Percentiles rank a stretch among this genome's conserved stretches.
These are phyloP conservation scores for Trichoderma gracile DNA, from an alignment of 2,329 filamentous ascomycete genomes.

Conservation along the genomic window DNA sequence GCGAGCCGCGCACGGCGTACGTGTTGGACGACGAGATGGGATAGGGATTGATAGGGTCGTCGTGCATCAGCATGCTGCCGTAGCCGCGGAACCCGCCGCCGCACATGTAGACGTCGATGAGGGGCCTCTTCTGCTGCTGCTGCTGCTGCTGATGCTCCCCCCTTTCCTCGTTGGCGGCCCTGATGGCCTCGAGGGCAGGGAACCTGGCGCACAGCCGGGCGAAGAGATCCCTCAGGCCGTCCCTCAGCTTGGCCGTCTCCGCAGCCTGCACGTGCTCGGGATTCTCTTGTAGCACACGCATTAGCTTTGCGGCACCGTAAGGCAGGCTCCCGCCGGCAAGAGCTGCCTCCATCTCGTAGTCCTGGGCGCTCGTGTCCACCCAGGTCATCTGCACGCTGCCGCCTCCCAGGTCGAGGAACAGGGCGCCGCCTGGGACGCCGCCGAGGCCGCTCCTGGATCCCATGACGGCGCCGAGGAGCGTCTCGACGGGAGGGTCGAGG, in stretches of 20 bases:
- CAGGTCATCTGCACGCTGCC: constrained; percentile 67
- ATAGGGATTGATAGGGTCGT: constrained; percentile 72
- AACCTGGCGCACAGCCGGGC: constrained; percentile 51
- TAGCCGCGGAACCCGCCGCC: constrained; percentile 90
- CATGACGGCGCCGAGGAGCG: constrained; percentile 72
- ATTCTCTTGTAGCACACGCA: constrained; percentile 48
- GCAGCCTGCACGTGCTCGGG: constrained; percentile 45
- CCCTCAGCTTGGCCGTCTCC: constrained; percentile 56
- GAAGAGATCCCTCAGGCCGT: constrained; percentile 62
- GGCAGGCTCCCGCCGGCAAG: constrained; percentile 58
- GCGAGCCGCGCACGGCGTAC: constrained; percentile 63
- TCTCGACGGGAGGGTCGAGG: constrained; percentile 78
- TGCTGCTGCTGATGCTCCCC: constrained; percentile 22
- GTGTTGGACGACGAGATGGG: constrained; percentile 81
- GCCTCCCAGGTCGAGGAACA: constrained; percentile 87
- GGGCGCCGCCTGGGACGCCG: constrained; percentile 60
- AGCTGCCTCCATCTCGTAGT: constrained; percentile 57
- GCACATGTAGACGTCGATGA: constrained; percentile 77
- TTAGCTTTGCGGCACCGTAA: constrained; percentile 61
- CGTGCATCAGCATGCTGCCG: constrained; percentile 84
- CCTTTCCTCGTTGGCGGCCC: constrained; percentile 39
- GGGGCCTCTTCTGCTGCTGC: constrained; percentile 30
- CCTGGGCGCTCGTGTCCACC: constrained; percentile 50
- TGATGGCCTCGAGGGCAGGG: constrained; percentile 48
- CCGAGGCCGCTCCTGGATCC: constrained; percentile 76